Conservation (phyloP, 805 yeast genomes). For the Saccharomycopsis microspora region DNA sequence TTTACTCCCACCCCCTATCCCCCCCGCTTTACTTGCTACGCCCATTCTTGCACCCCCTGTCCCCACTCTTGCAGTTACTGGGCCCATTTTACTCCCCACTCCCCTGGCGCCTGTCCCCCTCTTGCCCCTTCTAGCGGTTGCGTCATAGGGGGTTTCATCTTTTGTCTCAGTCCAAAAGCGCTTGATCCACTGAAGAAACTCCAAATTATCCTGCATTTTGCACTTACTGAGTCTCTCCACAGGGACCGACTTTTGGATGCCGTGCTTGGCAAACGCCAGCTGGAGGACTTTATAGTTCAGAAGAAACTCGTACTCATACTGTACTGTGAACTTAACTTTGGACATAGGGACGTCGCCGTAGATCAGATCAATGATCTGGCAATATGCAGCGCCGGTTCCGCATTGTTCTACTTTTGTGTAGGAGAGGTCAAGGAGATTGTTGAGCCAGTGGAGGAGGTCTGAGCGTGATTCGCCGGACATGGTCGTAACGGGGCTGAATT, state of each 20-base stretch:
- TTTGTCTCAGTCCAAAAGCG: conserved; percentile 70
- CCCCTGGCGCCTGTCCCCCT: neutral
- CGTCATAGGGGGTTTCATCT: conserved; percentile 62
- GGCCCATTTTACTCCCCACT: neutral
- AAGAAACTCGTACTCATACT: conserved; percentile 63
- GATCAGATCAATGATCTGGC: conserved; percentile 83
- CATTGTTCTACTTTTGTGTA: conserved; percentile 81
- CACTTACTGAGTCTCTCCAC: conserved; percentile 79
- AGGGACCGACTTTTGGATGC: conserved; percentile 62
- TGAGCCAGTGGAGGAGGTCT: conserved; percentile 80
- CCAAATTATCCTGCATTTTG: conserved; percentile 86
- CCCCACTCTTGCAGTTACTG: neutral
- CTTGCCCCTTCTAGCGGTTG: conserved; percentile 43
- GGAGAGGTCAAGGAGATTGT: conserved; percentile 50
- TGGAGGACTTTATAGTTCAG: conserved; percentile 82
- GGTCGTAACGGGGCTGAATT: neutral
- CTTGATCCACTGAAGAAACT: conserved; percentile 87
- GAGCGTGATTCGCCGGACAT: conserved; percentile 61
- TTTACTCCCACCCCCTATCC: neutral
- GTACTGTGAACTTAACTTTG: conserved; percentile 62
- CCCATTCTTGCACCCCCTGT: neutral
- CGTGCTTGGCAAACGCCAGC: conserved; percentile 59
- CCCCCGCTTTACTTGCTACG: neutral
- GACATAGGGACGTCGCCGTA: conserved; percentile 73
- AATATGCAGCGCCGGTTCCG: conserved; percentile 92